phyloP scores from a whole-genome alignment of 305 asterid species.

The Fraxinus floribunda region DNA sequence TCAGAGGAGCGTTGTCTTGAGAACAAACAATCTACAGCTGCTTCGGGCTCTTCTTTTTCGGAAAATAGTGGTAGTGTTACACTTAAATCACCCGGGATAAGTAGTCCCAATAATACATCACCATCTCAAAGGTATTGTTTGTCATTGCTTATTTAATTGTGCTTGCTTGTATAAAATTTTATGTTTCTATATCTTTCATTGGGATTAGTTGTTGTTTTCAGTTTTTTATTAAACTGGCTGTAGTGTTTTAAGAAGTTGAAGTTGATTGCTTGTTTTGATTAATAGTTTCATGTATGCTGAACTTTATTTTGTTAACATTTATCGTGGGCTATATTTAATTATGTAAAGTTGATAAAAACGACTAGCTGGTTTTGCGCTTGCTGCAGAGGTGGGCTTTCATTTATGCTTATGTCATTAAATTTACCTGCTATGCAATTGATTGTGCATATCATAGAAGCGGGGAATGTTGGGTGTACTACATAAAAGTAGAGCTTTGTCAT shows the following conservation, averaged over 20 bases:
- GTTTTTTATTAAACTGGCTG: neutral
- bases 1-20: slow-evolving; percentile 50
- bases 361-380: neutral
- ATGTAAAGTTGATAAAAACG: neutral
- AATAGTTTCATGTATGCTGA: neutral
- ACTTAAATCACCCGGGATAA: slow-evolving; percentile 57
- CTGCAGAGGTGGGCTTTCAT: neutral
- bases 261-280: slow-evolving; percentile 12
- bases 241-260: neutral
- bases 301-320: neutral
- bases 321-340: neutral
- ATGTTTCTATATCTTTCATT: neutral
- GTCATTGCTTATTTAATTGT: slow-evolving; percentile 5
- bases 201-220: neutral
- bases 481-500: slow-evolving; percentile 4
- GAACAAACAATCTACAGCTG: slow-evolving; percentile 70
- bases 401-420: neutral
- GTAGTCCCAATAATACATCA: slow-evolving; percentile 71
- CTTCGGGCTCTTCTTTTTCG: slow-evolving; percentile 79
- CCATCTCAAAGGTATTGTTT: slow-evolving; percentile 68
- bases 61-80: slow-evolving; percentile 68
- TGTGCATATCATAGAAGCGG: neutral
- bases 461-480: neutral
- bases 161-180: neutral
- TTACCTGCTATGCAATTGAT: neutral